Evolutionary conservation across 208 protist species (phyloP), one percentile per base, ranked within the genome.

Genomic region (Leishmania martiniquensis): DNA sequence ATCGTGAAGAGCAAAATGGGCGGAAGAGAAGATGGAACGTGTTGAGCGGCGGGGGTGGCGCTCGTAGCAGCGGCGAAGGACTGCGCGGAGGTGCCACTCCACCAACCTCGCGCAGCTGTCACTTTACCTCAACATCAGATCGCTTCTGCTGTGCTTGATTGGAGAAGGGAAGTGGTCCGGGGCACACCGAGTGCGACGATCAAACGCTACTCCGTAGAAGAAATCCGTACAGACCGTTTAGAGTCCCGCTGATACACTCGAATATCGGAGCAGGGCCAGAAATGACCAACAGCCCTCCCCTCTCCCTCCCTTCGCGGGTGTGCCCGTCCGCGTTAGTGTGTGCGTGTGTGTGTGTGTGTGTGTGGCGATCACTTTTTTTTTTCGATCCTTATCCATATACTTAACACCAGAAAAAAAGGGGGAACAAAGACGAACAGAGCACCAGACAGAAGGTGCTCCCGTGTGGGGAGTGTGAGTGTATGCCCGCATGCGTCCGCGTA

Each of bases 361-460:
- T 68, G 25, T n/a, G 15, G 44, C 12, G 12, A 29, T 68, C 15
- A 32, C 13, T 9, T 15, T 34, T 34, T 42, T 25, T 68, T n/a
- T 32, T 13, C n/a, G 6, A 0, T 68, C 7, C 10, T 17, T 63
- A 25, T 67, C 25, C 32, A 44, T 71, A 71, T 10, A 52, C 32
- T 71, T 44, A 44, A 67, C 34, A 67, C 17, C 62, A 29, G 29
- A 68, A 67, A 67, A 67, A 68, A 47, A 20, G 29, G 60, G 22
- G 17, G 37, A 44, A 5, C 17, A 67, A 15, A 37, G 17, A 0
- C 13, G 5, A 25, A 29, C 4, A 47, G n/a, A 6, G 29, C 1
- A 71, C 15, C 12, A 25, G 13, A 71, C 32, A 71, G 7, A 7
- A 45, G 9, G 42, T 32, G 44, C 37, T 52, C 4, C 22, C 66